A percentile compares a stretch with the other conserved stretches of the same genome.
Conservation (phyloP, 495 filamentous ascomycete genomes). For the Xylaria cubensis region DNA sequence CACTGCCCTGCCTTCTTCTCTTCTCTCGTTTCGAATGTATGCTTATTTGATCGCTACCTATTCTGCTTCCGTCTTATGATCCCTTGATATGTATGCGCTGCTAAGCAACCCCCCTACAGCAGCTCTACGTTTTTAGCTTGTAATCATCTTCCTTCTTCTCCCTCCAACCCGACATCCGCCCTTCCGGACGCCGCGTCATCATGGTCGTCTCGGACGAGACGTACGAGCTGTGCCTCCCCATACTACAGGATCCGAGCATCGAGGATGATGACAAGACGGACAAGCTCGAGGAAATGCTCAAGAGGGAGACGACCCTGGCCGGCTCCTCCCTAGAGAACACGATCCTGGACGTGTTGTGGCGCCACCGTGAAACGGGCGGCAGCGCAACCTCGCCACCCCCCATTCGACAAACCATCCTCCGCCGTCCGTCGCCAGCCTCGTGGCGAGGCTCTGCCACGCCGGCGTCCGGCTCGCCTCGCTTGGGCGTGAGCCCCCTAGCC, state of each 20-base stretch:
- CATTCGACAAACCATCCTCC: conserved; percentile 85
- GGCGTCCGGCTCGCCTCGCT: conserved; percentile 73
- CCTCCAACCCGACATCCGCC: conserved; percentile 9
- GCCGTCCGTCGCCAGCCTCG: conserved; percentile 87
- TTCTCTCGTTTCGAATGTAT: conserved; percentile 28
- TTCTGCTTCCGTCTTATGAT: background rate
- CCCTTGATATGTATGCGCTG: conserved; percentile 27
- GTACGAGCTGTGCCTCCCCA: conserved; percentile 86
- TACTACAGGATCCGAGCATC: conserved; percentile 80
- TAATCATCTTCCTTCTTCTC: background rate
- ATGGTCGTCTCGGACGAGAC: conserved; percentile 94
- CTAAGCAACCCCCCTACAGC: conserved; percentile 22
- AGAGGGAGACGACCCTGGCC: conserved; percentile 75
- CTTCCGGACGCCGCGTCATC: conserved; percentile 37
- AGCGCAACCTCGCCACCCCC: conserved; percentile 79
- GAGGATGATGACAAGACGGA: conserved; percentile 97
- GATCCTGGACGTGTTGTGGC: conserved; percentile 90
- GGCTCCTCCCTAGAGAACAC: conserved; percentile 88
- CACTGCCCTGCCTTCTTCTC: conserved; percentile 24
- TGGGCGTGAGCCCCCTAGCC: conserved; percentile 80
- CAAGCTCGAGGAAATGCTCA: conserved; percentile 84
- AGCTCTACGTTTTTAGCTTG: background rate
- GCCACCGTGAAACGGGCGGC: conserved; percentile 78
- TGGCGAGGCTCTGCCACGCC: conserved; percentile 88
- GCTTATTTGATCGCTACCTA: conserved; percentile 23